Evolutionary conservation across 805 yeast species (phyloP).

Genomic region (Ogataea neopini): DNA sequence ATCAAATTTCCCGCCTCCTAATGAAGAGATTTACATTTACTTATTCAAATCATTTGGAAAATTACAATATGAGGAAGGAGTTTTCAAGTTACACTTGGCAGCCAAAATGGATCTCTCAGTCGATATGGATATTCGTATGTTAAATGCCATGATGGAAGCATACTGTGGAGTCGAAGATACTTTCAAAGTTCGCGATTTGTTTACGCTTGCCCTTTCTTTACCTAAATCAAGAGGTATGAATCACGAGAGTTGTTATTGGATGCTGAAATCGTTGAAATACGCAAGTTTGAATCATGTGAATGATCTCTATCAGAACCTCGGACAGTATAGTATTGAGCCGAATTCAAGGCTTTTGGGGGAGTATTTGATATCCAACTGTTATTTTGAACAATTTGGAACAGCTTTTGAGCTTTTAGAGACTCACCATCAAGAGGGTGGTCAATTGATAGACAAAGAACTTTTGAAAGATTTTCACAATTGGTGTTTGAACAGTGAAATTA

Average conservation of each 20-base stretch:
- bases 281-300: conserved; percentile 55
- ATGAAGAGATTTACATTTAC: conserved; percentile 56
- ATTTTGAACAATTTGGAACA: conserved; percentile 56
- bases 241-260: conserved; percentile 63
- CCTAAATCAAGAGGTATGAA: conserved; percentile 55
- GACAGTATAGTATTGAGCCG: conserved; percentile 54
- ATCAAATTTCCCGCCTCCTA: conserved; percentile 52
- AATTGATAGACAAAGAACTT: conserved; percentile 43
- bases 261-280: conserved; percentile 63
- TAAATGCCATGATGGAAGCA: conserved; percentile 66
- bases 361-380: conserved; percentile 68
- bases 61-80: conserved; percentile 61
- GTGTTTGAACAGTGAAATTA: conserved; percentile 41
- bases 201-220: conserved; percentile 56
- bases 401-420: conserved; percentile 54
- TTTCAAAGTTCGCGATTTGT: conserved; percentile 56
- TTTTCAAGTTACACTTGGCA: conserved; percentile 60
- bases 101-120: conserved; percentile 62
- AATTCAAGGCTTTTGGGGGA: conserved; percentile 55
- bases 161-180: conserved; percentile 59
- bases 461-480: conserved; percentile 50
- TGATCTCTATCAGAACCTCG: conserved; percentile 60
- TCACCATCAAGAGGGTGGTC: conserved; percentile 45
- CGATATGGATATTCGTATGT: conserved; percentile 54
- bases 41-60: conserved; percentile 64